Conservation (phyloP, 1,139 yeast species). For the Pichia sorboxylosa region DNA sequence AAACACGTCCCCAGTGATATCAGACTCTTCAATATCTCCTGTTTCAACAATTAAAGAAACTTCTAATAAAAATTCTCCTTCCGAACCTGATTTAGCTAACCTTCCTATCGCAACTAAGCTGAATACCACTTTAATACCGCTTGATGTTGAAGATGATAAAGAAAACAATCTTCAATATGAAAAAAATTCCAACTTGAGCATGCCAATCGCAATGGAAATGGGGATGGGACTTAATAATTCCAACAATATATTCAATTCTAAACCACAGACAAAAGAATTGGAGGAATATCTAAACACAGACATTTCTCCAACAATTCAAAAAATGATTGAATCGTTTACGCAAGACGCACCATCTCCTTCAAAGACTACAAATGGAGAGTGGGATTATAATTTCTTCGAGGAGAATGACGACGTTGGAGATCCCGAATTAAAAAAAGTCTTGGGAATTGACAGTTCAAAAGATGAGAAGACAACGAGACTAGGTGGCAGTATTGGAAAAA, state of each 20-base stretch:
- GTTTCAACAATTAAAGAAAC: too few species aligned
- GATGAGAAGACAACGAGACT: constrained; percentile 23
- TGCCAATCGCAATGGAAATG: constrained; percentile 1
- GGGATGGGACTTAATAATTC: neutral
- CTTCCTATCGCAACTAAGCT: constrained; percentile 24
- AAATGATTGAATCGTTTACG: constrained; percentile 22
- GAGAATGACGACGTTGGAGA: constrained; percentile 17
- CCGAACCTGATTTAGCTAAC: constrained; percentile 15
- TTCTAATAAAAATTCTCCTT: constrained; percentile 1
- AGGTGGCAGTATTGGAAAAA: constrained; percentile 18
- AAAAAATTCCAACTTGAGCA: constrained; percentile 7
- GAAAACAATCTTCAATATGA: constrained; percentile 17
- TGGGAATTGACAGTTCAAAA: constrained; percentile 6
- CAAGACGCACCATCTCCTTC: constrained; percentile 19
- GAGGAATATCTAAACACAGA: constrained; percentile 7
- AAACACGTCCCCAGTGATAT: constrained; percentile 7
- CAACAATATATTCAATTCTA: neutral
- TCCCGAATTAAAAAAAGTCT: constrained; percentile 17
- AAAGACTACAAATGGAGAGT: constrained; percentile 17
- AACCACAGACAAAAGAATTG: neutral
- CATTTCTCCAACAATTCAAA: constrained; percentile 23
- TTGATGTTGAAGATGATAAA: constrained; percentile 25
- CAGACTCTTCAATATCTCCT: too few species aligned
- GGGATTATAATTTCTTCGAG: constrained; percentile 22
- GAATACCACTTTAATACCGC: constrained; percentile 24